A percentile compares a stretch with the other conserved stretches of the same genome.
phyloP scores from a whole-genome alignment of 1,284 basidiomycete genomes.

The Ceratobasidium sp. region DNA sequence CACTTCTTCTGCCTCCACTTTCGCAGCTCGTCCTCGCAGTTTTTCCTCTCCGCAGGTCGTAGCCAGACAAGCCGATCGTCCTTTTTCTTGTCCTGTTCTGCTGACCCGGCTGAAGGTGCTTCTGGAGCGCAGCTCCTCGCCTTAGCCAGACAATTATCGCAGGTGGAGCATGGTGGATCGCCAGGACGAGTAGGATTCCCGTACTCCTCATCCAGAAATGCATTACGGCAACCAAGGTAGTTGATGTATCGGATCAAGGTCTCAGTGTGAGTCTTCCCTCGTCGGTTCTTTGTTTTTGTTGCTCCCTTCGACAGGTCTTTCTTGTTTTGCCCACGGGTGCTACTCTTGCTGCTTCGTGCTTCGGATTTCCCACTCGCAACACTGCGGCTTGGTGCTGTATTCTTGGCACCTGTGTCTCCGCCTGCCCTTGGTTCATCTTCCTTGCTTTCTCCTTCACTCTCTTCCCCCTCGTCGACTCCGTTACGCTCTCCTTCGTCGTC shows the following conservation, averaged over 20 bases:
- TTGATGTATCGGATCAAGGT: background rate
- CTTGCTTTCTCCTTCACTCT: too few species aligned
- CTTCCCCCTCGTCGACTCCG: too few species aligned
- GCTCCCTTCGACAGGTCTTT: too few species aligned
- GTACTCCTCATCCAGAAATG: background rate
- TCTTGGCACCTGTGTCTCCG: too few species aligned
- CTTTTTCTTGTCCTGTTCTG: background rate
- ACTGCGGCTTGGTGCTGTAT: too few species aligned
- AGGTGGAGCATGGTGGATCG: background rate
- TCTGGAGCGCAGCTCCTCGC: background rate
- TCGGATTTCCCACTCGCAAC: too few species aligned
- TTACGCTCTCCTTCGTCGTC: too few species aligned
- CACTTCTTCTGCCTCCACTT: background rate
- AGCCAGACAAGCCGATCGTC: background rate
- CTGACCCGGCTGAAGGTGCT: background rate
- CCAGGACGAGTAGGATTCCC: background rate
- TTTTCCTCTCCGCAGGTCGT: background rate
- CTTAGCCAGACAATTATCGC: slow-evolving; percentile 1
- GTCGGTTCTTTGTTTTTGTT: too few species aligned
- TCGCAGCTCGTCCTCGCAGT: background rate
- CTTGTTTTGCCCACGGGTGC: too few species aligned
- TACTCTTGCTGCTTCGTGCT: too few species aligned
- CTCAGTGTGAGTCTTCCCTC: background rate
- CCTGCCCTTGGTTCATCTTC: too few species aligned
- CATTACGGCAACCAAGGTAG: background rate